Evolutionary conservation across 768 basidiomycete species (phyloP), one percentile per base, ranked within the genome.

Genomic region (Boletus pseudopeckii): DNA sequence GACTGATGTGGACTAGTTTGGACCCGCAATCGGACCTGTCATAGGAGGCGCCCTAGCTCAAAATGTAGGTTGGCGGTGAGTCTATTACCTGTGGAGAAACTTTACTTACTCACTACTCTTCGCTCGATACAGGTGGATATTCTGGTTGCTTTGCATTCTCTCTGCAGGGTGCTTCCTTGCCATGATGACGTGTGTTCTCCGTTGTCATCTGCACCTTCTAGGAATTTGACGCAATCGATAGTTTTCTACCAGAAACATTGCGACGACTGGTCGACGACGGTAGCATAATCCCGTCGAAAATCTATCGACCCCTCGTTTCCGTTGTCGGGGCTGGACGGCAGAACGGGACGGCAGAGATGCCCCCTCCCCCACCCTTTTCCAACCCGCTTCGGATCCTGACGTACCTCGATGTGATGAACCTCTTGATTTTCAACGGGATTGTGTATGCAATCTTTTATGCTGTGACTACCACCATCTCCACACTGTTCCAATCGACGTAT

Each of bases 1-100:
- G 26, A 33, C 30, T 53, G 38, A 53, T 14, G 18, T 7, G 38
- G 20, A 24, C 33, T 28, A 82, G 80, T 64, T 80, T 24, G 85
- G 87, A 4, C 87, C 86, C 2, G 70, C 82, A 15, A 46, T 77
- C 24, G 76, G 75, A 2, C 75, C 77, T 14, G 73, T 77, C 7
- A 59, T 83, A 1, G 89, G 90, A 7, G 77, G 76, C 4, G 76
- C 71, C 13, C 67, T 88, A 15, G 73, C 84, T 6, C 76, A 80
- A 45, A 70, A 71, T 10, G 64, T 87, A 1, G 86, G 86, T 14
- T 89, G 86, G 86, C 79, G 83, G 83, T 82, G 43, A 48, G 66
- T 57, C 14, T 11, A 34, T 48, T n/a, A 3, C 22, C 2, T n/a
- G 20, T 30, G 22, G 24, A 44, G 44, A 52, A 37, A 51, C 7